A percentile compares a stretch with the other conserved stretches of the same genome.
These are phyloP conservation scores for Arthrobotrys musiformis DNA, from an alignment of 2,329 filamentous ascomycete genomes.

Conservation along the genomic window DNA sequence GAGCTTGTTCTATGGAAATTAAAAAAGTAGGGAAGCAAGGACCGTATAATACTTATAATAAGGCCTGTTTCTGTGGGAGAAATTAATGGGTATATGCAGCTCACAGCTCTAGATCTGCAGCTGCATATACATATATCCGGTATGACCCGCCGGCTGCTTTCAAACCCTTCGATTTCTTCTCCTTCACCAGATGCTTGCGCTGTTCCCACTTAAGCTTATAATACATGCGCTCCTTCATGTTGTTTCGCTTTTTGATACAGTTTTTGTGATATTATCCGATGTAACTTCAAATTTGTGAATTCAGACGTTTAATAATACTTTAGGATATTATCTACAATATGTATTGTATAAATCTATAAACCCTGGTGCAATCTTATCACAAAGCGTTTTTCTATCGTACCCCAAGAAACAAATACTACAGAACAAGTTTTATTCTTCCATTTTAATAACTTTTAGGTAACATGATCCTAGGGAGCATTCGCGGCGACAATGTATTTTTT, in stretches of 20 bases:
- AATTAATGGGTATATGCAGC: conserved; percentile 2
- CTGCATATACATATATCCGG: conserved; percentile 1
- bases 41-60: not conserved
- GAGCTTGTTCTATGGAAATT: not conserved
- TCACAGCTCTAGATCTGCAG: no score
- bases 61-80: not conserved
- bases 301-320: not conserved
- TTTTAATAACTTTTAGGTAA: conserved; percentile 26
- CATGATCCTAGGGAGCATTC: not conserved
- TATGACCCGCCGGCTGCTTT: conserved; percentile 1
- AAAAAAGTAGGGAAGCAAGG: no score
- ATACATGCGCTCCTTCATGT: not conserved
- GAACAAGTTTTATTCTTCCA: not conserved
- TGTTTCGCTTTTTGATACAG: not conserved
- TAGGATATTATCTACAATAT: no score
- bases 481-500: not conserved
- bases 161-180: not conserved
- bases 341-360: not conserved
- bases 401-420: no score
- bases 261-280: not conserved
- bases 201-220: no score
- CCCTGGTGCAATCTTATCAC: not conserved
- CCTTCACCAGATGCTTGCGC: not conserved
- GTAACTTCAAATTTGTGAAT: not conserved
- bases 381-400: no score